These are phyloP conservation scores for Fusarium kyushuense DNA, from an alignment of 2,329 filamentous ascomycete genomes.

Conservation along the genomic window DNA sequence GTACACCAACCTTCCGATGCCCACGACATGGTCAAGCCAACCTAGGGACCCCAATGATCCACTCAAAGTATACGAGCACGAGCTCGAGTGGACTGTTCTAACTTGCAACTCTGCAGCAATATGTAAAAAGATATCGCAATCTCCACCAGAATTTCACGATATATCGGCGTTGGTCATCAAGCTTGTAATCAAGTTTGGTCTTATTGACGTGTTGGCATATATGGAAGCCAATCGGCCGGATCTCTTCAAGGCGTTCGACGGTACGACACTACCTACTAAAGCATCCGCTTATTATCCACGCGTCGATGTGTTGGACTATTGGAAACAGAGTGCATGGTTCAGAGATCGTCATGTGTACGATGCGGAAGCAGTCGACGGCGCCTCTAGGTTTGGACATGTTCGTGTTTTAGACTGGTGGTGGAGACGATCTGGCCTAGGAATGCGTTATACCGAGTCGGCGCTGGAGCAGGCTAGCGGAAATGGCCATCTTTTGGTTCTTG, in stretches of 20 bases:
- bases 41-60: conserved; percentile 72
- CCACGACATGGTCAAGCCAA: conserved; percentile 74
- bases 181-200: conserved; percentile 90
- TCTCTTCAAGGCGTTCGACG: conserved; percentile 88
- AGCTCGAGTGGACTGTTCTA: conserved; percentile 87
- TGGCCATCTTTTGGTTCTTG: conserved; percentile 85
- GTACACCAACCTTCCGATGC: conserved; percentile 80
- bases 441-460: conserved; percentile 88
- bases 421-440: conserved; percentile 77
- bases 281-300: conserved; percentile 89
- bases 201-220: conserved; percentile 80
- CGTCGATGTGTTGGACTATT: conserved; percentile 88
- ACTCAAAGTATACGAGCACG: conserved; percentile 77
- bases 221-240: conserved; percentile 72
- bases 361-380: conserved; percentile 85
- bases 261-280: conserved; percentile 86
- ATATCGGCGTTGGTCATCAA: conserved; percentile 86
- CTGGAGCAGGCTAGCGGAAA: conserved; percentile 88
- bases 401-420: conserved; percentile 94
- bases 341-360: conserved; percentile 85
- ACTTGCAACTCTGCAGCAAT: conserved; percentile 77
- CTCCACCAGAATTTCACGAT: conserved; percentile 75
- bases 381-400: conserved; percentile 86
- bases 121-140: conserved; percentile 77
- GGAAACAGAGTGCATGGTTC: conserved; percentile 85